A percentile compares a stretch with the other conserved stretches of the same genome.
Conservation (phyloP, 2,329 filamentous ascomycete species). For the Cryphonectria carpinicola region DNA sequence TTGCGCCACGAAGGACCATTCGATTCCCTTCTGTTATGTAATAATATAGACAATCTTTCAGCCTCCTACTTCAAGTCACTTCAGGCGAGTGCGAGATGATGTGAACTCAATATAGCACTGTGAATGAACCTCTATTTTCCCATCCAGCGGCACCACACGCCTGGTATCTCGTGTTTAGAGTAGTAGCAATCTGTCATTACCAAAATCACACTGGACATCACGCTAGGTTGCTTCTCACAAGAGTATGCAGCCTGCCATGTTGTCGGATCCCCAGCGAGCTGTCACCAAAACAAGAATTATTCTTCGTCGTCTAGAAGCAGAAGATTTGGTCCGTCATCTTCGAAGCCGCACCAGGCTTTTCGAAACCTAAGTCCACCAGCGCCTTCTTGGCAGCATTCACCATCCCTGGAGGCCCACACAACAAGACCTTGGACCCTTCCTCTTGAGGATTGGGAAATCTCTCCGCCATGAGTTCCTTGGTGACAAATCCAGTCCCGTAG, state of each 20-base stretch:
- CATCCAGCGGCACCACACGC: background rate
- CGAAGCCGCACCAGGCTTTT: slow-evolving; percentile 51
- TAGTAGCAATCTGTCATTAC: background rate
- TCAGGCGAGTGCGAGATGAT: background rate
- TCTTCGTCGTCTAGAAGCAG: slow-evolving; percentile 44
- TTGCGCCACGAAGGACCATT: too few species aligned
- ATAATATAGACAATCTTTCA: too few species aligned
- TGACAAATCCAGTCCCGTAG: slow-evolving; percentile 55
- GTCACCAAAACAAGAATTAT: background rate
- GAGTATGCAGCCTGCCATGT: background rate
- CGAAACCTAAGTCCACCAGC: slow-evolving; percentile 53
- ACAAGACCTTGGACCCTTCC: slow-evolving; percentile 54
- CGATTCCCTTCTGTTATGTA: too few species aligned
- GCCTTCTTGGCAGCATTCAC: slow-evolving; percentile 59
- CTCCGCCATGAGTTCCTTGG: slow-evolving; percentile 52
- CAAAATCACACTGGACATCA: background rate
- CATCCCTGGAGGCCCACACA: slow-evolving; percentile 67
- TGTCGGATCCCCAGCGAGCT: background rate
- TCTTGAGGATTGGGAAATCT: slow-evolving; percentile 49
- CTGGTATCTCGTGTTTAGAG: slow-evolving; percentile 1
- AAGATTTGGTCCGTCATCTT: slow-evolving; percentile 62
- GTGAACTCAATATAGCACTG: background rate
- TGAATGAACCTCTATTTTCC: background rate
- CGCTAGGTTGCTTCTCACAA: background rate
- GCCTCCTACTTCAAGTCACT: background rate